These are phyloP conservation scores for Coemansia sp. DNA, from an alignment of 192 early-diverging fungal species.

Conservation along the genomic window DNA sequence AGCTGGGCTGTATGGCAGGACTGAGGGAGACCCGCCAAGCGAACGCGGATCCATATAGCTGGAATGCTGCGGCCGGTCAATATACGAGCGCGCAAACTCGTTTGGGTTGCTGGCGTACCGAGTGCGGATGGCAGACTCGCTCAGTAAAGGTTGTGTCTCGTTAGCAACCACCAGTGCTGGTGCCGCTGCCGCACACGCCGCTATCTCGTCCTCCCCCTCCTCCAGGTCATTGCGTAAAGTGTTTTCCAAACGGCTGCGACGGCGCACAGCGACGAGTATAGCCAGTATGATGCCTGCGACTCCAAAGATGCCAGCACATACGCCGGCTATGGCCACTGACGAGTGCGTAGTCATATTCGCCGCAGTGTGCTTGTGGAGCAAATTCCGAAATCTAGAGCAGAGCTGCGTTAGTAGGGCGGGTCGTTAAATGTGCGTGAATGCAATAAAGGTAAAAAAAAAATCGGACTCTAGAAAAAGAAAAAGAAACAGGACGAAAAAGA, in stretches of 20 bases:
- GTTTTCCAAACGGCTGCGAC: slow-evolving; percentile 15
- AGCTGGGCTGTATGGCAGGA: slow-evolving; percentile 12
- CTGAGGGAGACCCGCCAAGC: slow-evolving; percentile 6
- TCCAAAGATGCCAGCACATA: slow-evolving; percentile 16
- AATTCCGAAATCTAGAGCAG: not conserved
- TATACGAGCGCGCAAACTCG: slow-evolving; percentile 50
- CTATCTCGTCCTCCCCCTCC: not conserved
- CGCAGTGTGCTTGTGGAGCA: not conserved
- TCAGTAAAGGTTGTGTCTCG: slow-evolving; percentile 51
- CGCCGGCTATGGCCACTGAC: slow-evolving; percentile 10
- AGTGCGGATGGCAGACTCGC: slow-evolving; percentile 48
- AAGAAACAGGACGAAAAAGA: not conserved
- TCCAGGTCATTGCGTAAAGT: slow-evolving; percentile 5
- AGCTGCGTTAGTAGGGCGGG: no score
- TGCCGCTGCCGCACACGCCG: not conserved
- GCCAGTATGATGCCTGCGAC: slow-evolving; percentile 8
- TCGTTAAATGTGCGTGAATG: not conserved
- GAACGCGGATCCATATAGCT: slow-evolving; percentile 4
- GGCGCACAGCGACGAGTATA: slow-evolving; percentile 5
- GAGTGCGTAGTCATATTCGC: slow-evolving; percentile 10
- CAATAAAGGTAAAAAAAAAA: not conserved
- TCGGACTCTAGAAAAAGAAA: slow-evolving; percentile 1
- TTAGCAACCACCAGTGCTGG: not conserved
- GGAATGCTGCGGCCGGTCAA: slow-evolving; percentile 24
- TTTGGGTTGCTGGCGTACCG: slow-evolving; percentile 36